Conservation (phyloP, 805 yeast species). For the Saturnispora serradocipensis region DNA sequence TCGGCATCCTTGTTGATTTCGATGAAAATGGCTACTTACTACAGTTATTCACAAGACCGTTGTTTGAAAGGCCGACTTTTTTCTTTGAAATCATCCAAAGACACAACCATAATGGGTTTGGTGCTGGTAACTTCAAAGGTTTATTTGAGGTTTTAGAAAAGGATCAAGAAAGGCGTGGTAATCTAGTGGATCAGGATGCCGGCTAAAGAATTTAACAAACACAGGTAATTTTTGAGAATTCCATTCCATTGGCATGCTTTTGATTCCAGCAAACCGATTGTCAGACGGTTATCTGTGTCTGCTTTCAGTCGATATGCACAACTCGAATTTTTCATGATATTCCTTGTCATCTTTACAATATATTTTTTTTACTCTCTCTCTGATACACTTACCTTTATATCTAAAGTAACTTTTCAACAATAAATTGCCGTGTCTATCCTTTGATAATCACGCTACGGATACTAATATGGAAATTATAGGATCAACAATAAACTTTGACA, state of each 20-base stretch:
- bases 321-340: neutral
- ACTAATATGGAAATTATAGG: neutral
- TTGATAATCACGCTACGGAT: neutral
- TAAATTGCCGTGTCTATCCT: neutral
- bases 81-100: constrained; percentile 79
- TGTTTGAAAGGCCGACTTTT: constrained; percentile 71
- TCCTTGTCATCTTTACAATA: neutral
- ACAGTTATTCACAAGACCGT: constrained; percentile 72
- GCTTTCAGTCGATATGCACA: neutral
- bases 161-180: constrained; percentile 69
- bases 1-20: constrained; percentile 64
- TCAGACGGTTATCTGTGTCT: neutral
- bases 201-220: neutral
- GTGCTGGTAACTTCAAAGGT: constrained; percentile 82
- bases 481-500: neutral
- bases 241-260: too few species aligned
- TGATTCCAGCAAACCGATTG: neutral
- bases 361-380: neutral
- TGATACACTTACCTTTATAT: neutral
- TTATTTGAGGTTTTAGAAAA: constrained; percentile 71
- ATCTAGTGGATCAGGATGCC: constrained; percentile 28
- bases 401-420: neutral
- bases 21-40: constrained; percentile 69
- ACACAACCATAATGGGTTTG: constrained; percentile 74
- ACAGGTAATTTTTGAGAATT: too few species aligned